Base-by-base conservation (phyloP, 495 filamentous ascomycete genomes). In the Penicillium pancosmium region DNA sequence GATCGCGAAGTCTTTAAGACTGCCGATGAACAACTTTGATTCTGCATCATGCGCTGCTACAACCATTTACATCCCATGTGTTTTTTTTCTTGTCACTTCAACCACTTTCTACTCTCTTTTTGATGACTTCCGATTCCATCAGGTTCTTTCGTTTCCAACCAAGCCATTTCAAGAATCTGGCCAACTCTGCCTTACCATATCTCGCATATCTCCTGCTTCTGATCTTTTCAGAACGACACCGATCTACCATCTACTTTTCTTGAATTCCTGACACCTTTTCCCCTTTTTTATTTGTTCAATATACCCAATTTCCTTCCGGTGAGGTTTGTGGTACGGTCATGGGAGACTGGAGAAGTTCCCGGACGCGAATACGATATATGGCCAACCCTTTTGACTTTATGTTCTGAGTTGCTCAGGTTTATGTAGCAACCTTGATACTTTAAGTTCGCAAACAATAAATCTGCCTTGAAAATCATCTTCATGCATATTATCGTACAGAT, bases 1-100 rank as follows among this genome's bases (percentile, higher is more conserved):
- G 68, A 71, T 5, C 63, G 71, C 12, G 71, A 72, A 27, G 63
- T 52, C 7, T 73, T 66, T 49, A 67, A 62, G 44, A 68, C 68
- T 38, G 69, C 69, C 15, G 50, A 68, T 4, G 61, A 70, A 49
- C 31, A 15, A 10, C 50, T 59, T 12, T 67, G 33, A 16, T 4
- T 5, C 33, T n/a, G 46, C 46, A 5, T 5, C 0, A 11, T 15
- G 19, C 10, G 23, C 9, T 23, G 6, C 23, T 27, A 13, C 10
- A 10, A 15, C 23, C n/a, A 19, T 27, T 10, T 13, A 27, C 35
- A 49, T 50, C 12, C 6, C 52, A 9, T 47, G 41, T 27, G 27
- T 34, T 33, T 35, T 51, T 19, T 44, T 18, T 27, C 4, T 50
- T 38, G 9, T 55, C 13, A 46, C 33, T 4, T 23, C 23, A 10